A percentile compares a stretch with the other conserved stretches of the same genome.
phyloP scores from a whole-genome alignment of 2,329 filamentous ascomycete species.

The Cryphonectria parasitica region DNA sequence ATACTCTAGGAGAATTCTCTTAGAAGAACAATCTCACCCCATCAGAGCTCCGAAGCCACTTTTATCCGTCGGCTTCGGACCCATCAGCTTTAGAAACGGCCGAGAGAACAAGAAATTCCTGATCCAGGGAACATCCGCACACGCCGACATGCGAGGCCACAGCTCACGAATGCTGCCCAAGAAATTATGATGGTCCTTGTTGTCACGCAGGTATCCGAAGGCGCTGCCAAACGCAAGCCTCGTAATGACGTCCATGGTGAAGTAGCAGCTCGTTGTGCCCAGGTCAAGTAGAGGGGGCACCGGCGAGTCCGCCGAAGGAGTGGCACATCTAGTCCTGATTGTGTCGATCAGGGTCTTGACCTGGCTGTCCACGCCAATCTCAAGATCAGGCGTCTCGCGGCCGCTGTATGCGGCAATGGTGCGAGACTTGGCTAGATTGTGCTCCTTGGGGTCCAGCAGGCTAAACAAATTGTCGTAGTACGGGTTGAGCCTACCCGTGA shows the following conservation, averaged over 20 bases:
- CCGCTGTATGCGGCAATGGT: conserved; percentile 16
- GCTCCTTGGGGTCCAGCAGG: conserved; percentile 28
- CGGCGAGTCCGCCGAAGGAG: neutral
- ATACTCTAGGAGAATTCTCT: conserved; percentile 45
- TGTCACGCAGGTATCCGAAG: conserved; percentile 45
- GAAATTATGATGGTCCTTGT: conserved; percentile 48
- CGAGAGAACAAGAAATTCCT: conserved; percentile 46
- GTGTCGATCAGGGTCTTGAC: conserved; percentile 7
- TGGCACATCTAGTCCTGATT: conserved; percentile 1
- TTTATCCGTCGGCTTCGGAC: conserved; percentile 12
- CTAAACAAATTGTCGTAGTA: conserved; percentile 21
- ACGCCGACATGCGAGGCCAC: conserved; percentile 44
- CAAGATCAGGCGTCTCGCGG: conserved; percentile 15
- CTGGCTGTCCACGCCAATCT: conserved; percentile 21
- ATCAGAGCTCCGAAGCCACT: conserved; percentile 15
- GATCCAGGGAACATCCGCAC: conserved; percentile 47
- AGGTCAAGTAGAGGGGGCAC: conserved; percentile 47
- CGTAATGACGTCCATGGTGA: conserved; percentile 54
- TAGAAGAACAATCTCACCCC: conserved; percentile 38
- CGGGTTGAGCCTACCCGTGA: conserved; percentile 16
- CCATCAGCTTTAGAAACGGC: conserved; percentile 29
- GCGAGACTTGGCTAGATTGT: conserved; percentile 35
- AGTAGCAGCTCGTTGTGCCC: conserved; percentile 46
- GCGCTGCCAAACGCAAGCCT: conserved; percentile 48
- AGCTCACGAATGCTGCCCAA: conserved; percentile 43